These are phyloP conservation scores for Nicotiana otophora DNA, from an alignment of 257 asterid genomes.

Conservation along the genomic window DNA sequence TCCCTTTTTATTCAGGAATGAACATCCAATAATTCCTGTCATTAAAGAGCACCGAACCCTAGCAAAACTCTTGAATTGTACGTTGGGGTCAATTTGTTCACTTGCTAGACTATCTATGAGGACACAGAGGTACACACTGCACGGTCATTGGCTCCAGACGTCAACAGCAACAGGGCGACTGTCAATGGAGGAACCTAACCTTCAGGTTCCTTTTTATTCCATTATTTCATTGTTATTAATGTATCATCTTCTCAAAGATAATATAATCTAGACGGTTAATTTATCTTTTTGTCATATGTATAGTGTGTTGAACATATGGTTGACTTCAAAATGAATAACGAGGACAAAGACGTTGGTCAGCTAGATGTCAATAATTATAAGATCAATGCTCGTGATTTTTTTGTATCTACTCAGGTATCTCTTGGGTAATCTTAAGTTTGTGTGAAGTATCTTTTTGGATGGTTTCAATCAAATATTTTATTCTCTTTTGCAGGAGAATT, in stretches of 20 bases:
- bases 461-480: slow-evolving; percentile 14
- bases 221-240: background rate
- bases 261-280: slow-evolving; percentile 1
- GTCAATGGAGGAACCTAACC: slow-evolving; percentile 98
- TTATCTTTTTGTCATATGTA: slow-evolving; percentile 9
- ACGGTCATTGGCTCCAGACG: slow-evolving; percentile 98
- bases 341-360: slow-evolving; percentile 32
- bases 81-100: slow-evolving; percentile 83
- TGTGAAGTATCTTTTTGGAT: background rate
- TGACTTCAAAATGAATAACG: slow-evolving; percentile 54
- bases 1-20: slow-evolving; percentile 51
- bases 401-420: slow-evolving; percentile 83
- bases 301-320: slow-evolving; percentile 92
- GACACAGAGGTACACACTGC: slow-evolving; percentile 78
- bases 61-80: slow-evolving; percentile 82
- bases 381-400: slow-evolving; percentile 86
- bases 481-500: slow-evolving; percentile 67
- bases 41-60: slow-evolving; percentile 87
- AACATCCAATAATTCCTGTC: slow-evolving; percentile 81
- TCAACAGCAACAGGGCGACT: slow-evolving; percentile 95
- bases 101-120: slow-evolving; percentile 82
- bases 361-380: slow-evolving; percentile 32
- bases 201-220: slow-evolving; percentile 53
- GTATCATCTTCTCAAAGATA: background rate
- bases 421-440: slow-evolving; percentile 14